Evolutionary conservation across 257 asterid species (phyloP).

Genomic region (Prunella vulgaris): DNA sequence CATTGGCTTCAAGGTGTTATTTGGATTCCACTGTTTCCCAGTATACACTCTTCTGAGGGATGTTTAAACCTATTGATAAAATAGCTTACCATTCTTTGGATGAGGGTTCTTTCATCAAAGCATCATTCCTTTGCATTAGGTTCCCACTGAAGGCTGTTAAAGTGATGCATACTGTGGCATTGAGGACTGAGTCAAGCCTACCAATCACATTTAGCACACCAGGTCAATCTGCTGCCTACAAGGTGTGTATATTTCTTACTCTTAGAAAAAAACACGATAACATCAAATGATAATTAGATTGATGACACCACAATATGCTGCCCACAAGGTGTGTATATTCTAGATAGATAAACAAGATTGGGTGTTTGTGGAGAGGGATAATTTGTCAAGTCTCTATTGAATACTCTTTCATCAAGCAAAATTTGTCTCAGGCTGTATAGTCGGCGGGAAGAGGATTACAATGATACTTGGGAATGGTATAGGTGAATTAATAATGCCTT

Average conservation of each 20-base stretch:
- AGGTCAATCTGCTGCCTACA: constrained; percentile 37
- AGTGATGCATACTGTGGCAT: constrained; percentile 94
- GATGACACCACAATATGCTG: no score
- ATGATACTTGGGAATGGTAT: not conserved
- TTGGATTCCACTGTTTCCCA: not conserved
- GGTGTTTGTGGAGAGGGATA: not conserved
- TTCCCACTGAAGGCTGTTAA: constrained; percentile 89
- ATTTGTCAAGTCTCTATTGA: no score
- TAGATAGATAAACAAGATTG: not conserved
- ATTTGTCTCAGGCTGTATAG: not conserved
- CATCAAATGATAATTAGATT: no score
- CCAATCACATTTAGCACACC: constrained; percentile 33
- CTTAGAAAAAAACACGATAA: no score
- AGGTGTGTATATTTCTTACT: constrained; percentile 40
- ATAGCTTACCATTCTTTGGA: not conserved
- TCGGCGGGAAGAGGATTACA: not conserved
- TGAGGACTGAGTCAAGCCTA: constrained; percentile 75
- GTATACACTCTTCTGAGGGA: not conserved
- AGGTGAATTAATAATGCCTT: not conserved
- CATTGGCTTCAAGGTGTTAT: constrained; percentile 1
- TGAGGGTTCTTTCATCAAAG: constrained; percentile 3
- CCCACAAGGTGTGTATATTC: not conserved
- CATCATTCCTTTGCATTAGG: constrained; percentile 31
- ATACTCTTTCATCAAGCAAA: not conserved
- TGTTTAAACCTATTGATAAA: not conserved